Conservation (phyloP, 495 filamentous ascomycete genomes). For the Penicillium macrosclerotiorum region DNA sequence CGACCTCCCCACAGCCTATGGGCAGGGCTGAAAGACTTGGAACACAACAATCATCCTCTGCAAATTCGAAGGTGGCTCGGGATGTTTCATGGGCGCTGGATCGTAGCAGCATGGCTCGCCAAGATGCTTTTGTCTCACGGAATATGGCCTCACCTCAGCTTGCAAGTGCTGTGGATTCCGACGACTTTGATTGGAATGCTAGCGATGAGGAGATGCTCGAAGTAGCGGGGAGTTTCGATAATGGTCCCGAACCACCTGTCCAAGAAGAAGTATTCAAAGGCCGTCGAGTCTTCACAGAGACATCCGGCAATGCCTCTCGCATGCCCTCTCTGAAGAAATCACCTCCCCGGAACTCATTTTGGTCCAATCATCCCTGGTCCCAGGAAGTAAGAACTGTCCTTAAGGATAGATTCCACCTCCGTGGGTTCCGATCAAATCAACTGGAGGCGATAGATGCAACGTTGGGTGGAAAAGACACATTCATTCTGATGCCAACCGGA, state of each 20-base stretch:
- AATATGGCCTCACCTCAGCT: conserved; percentile 46
- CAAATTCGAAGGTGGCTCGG: conserved; percentile 7
- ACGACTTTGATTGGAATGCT: conserved; percentile 63
- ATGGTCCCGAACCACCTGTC: conserved; percentile 30
- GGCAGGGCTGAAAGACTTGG: neutral
- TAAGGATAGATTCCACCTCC: conserved; percentile 76
- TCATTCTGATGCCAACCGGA: conserved; percentile 96
- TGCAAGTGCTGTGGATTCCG: conserved; percentile 32
- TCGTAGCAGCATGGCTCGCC: neutral
- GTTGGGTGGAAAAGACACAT: conserved; percentile 78
- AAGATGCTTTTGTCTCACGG: conserved; percentile 41
- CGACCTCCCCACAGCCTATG: neutral
- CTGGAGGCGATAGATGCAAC: conserved; percentile 95
- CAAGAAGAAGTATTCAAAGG: conserved; percentile 24
- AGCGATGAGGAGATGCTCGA: conserved; percentile 73
- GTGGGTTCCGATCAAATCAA: conserved; percentile 86
- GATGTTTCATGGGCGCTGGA: neutral
- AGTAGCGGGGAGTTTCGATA: conserved; percentile 55
- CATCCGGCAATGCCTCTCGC: conserved; percentile 48
- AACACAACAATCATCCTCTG: conserved; percentile 5
- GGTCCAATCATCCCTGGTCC: conserved; percentile 68
- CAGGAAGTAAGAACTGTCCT: conserved; percentile 75
- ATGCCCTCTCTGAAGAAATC: conserved; percentile 33
- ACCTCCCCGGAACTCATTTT: conserved; percentile 34
- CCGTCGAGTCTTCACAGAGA: conserved; percentile 54